phyloP scores from a whole-genome alignment of 1,284 basidiomycete genomes.

The Vanrija sp. region DNA sequence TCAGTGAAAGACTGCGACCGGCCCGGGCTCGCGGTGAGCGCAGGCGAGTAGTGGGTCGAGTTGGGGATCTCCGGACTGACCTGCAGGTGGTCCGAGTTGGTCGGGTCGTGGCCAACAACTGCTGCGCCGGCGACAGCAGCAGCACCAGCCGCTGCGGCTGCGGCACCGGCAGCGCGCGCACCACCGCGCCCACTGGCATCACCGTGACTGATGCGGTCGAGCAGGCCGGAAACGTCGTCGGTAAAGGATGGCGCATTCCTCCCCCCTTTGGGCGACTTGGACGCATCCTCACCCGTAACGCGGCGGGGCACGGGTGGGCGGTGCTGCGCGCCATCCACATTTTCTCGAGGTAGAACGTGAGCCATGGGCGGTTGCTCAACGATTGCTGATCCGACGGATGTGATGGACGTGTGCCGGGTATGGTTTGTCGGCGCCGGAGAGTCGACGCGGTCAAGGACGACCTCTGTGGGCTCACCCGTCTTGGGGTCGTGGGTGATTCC shows the following conservation, averaged over 20 bases:
- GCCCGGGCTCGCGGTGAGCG: neutral
- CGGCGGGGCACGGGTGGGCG: too few species aligned
- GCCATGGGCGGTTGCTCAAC: too few species aligned
- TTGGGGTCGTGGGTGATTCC: too few species aligned
- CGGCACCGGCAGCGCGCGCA: neutral
- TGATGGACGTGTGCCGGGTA: too few species aligned
- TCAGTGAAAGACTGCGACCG: neutral
- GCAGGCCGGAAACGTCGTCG: conserved; percentile 30
- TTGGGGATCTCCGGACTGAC: conserved; percentile 7
- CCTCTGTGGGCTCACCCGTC: too few species aligned
- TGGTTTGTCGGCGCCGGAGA: too few species aligned
- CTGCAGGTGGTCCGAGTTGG: conserved; percentile 14
- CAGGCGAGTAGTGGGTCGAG: too few species aligned
- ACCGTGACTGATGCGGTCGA: conserved; percentile 16
- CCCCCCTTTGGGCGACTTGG: conserved; percentile 2
- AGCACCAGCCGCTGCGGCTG: neutral
- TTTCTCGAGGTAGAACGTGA: too few species aligned
- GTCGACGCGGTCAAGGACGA: too few species aligned
- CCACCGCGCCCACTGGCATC: neutral
- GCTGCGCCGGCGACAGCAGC: neutral
- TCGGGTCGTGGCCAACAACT: neutral
- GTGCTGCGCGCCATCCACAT: too few species aligned
- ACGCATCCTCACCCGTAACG: too few species aligned
- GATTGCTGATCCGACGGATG: too few species aligned
- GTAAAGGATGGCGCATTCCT: conserved; percentile 28